These are phyloP conservation scores for Dothideomycetes sp. DNA, from an alignment of 2,329 filamentous ascomycete genomes.

Conservation along the genomic window DNA sequence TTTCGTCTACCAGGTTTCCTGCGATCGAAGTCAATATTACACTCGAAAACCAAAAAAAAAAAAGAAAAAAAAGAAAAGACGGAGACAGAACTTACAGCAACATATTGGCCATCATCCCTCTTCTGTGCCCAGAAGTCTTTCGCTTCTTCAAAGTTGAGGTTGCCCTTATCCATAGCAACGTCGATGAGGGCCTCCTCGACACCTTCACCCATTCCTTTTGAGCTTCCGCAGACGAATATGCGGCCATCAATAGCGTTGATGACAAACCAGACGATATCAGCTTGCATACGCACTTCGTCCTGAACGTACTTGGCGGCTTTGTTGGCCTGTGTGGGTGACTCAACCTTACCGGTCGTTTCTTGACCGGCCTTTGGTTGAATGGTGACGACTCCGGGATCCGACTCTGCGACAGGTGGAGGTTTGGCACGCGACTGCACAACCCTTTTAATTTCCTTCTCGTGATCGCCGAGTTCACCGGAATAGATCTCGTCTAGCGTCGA, in stretches of 20 bases:
- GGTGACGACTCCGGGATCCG: conserved; percentile 21
- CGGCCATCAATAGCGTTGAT: conserved; percentile 93
- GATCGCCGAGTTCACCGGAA: conserved; percentile 88
- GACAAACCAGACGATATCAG: conserved; percentile 96
- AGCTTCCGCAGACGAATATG: conserved; percentile 92
- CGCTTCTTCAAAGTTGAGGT: conserved; percentile 72
- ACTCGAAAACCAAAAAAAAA: neutral
- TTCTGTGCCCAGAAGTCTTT: conserved; percentile 83
- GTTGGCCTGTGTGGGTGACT: conserved; percentile 54
- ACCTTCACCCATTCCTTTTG: conserved; percentile 94
- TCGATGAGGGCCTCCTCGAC: conserved; percentile 81
- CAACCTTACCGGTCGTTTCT: conserved; percentile 66
- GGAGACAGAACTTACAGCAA: conserved; percentile 46
- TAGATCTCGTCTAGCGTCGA: conserved; percentile 93
- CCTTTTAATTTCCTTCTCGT: conserved; percentile 53
- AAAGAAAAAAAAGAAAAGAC: neutral
- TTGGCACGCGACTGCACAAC: conserved; percentile 38
- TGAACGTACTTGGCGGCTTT: conserved; percentile 85
- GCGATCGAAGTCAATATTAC: neutral
- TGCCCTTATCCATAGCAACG: conserved; percentile 87
- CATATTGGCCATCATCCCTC: conserved; percentile 88
- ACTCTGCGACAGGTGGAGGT: conserved; percentile 19
- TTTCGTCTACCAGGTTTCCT: conserved; percentile 13
- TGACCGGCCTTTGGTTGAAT: conserved; percentile 31
- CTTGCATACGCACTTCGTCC: conserved; percentile 83